Conservation (phyloP, 495 filamentous ascomycete genomes). For the Aspergillus saccharolyticus region DNA sequence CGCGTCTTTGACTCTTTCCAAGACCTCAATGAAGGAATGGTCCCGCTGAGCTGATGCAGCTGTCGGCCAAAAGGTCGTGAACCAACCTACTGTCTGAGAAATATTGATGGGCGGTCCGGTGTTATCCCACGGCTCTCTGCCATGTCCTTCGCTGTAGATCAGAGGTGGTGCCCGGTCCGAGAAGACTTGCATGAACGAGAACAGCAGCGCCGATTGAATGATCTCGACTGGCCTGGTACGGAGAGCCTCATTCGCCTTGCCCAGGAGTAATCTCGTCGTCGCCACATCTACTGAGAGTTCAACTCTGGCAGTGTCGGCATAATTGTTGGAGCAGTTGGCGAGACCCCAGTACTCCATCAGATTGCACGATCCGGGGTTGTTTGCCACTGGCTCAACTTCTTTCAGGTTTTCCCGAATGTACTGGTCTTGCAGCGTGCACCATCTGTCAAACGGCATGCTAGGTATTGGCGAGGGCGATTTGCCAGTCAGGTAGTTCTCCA, state of each 20-base stretch:
- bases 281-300: background rate
- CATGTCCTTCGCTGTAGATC: slow-evolving; percentile 9
- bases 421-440: background rate
- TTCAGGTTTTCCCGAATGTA: background rate
- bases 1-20: slow-evolving; percentile 14
- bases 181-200: background rate
- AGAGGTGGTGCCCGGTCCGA: background rate
- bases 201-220: background rate
- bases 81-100: slow-evolving; percentile 6
- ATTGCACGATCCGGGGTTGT: too few species aligned
- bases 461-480: background rate
- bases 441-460: background rate
- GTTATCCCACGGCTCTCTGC: background rate
- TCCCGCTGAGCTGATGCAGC: background rate
- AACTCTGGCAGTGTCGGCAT: background rate
- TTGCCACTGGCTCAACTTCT: background rate
- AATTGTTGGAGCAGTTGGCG: background rate
- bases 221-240: background rate
- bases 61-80: slow-evolving; percentile 18
- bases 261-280: background rate
- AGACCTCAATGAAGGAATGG: background rate
- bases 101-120: background rate
- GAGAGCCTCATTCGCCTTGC: background rate
- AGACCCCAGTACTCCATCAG: background rate
- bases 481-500: background rate